A percentile compares a stretch with the other conserved stretches of the same genome.
These are phyloP conservation scores for Termitomyces sp. DNA, from an alignment of 768 basidiomycete species.

Conservation along the genomic window DNA sequence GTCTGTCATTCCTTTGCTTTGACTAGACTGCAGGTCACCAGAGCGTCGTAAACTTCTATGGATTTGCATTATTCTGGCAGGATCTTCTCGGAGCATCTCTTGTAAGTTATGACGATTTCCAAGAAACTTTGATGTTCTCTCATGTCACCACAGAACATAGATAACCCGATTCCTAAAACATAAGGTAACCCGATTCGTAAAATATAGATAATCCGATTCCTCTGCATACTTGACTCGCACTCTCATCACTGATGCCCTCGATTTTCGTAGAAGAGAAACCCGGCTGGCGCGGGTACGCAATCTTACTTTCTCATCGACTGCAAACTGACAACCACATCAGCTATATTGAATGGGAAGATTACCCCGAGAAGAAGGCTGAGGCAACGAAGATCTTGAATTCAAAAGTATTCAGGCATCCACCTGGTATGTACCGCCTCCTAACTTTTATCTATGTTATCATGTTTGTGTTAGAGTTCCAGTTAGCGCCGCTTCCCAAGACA, in stretches of 20 bases:
- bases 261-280: constrained; percentile 32
- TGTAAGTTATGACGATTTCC: neutral
- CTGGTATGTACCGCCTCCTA: constrained; percentile 21
- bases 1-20: neutral
- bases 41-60: neutral
- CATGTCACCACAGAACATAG: neutral
- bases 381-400: constrained; percentile 34
- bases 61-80: too few relatives aligned
- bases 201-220: neutral
- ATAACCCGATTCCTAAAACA: neutral
- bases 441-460: neutral
- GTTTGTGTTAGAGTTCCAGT: constrained; percentile 35
- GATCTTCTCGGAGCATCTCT: neutral
- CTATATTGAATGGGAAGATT: constrained; percentile 45
- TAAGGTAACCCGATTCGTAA: too few relatives aligned
- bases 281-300: constrained; percentile 33
- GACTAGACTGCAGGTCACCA: neutral
- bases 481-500: constrained; percentile 40
- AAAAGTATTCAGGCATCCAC: constrained; percentile 33
- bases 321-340: constrained; percentile 15
- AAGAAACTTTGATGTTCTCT: neutral
- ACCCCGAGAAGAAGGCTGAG: constrained; percentile 36
- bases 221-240: neutral
- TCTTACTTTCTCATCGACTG: neutral
- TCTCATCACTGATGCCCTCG: neutral